These are phyloP conservation scores for Balamuthia mandrillaris DNA, from an alignment of 208 protist species.

Conservation along the genomic window DNA sequence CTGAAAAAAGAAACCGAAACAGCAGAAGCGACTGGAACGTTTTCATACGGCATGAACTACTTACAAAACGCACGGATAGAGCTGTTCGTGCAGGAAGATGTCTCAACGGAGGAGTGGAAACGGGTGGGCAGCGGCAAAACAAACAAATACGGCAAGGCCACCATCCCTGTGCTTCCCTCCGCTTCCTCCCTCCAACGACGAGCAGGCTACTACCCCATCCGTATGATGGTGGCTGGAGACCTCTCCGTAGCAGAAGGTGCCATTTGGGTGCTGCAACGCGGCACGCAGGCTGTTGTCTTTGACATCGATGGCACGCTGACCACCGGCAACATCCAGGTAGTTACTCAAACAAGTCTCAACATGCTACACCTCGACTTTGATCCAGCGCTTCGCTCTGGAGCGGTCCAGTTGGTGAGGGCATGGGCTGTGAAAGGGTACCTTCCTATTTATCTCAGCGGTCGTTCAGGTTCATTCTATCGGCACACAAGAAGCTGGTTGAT, in stretches of 20 bases:
- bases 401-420: neutral
- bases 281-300: conserved; percentile 6
- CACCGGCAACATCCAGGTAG: conserved; percentile 38
- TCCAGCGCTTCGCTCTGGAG: conserved; percentile 24
- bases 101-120: neutral
- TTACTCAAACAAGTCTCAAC: conserved; percentile 30
- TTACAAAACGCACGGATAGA: neutral
- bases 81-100: neutral
- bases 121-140: neutral
- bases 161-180: neutral
- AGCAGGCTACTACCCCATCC: conserved; percentile 22
- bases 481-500: conserved; percentile 42
- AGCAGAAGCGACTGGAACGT: neutral
- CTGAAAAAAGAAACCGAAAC: neutral
- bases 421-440: conserved; percentile 43
- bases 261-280: conserved; percentile 17
- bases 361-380: conserved; percentile 22
- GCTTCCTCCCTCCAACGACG: neutral
- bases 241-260: conserved; percentile 24
- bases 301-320: conserved; percentile 51
- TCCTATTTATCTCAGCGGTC: conserved; percentile 39
- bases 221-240: conserved; percentile 27
- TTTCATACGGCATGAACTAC: conserved; percentile 1
- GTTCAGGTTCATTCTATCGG: conserved; percentile 41
- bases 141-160: neutral